phyloP scores from a whole-genome alignment of 345 rosid genomes.

The Eucalyptus tenuipes region DNA sequence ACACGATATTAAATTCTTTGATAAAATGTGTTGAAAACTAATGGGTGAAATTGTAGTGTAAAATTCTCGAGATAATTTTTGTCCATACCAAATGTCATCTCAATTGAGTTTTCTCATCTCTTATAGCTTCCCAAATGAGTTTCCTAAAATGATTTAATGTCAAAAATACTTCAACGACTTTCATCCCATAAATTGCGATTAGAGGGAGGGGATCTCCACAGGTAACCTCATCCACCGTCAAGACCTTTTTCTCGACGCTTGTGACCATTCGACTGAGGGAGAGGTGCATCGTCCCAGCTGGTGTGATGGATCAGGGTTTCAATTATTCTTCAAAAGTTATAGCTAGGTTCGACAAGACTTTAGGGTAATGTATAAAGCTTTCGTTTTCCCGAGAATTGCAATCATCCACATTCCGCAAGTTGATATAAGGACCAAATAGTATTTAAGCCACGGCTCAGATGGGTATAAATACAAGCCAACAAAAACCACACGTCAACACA shows the following conservation, averaged over 20 bases:
- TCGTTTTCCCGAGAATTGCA: neutral
- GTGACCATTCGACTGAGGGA: neutral
- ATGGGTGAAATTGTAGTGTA: neutral
- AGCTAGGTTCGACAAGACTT: neutral
- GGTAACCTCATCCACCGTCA: neutral
- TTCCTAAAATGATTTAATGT: neutral
- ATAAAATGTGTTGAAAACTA: neutral
- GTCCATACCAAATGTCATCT: neutral
- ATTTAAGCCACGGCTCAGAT: neutral
- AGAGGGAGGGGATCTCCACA: neutral
- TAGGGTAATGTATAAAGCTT: neutral
- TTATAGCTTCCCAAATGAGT: neutral
- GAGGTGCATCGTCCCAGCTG: neutral
- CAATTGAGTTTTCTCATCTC: neutral
- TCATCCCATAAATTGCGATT: neutral
- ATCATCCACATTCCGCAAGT: neutral
- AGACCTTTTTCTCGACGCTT: neutral
- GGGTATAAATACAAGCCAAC: slow-evolving; percentile 3
- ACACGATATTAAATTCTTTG: neutral
- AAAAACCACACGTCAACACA: neutral
- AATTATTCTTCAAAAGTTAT: neutral
- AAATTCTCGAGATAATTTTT: neutral
- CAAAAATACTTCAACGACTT: neutral
- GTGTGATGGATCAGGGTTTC: neutral
- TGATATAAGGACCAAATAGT: neutral